Conservation (phyloP, 2,329 filamentous ascomycete genomes). For the Xylariaceae sp. region DNA sequence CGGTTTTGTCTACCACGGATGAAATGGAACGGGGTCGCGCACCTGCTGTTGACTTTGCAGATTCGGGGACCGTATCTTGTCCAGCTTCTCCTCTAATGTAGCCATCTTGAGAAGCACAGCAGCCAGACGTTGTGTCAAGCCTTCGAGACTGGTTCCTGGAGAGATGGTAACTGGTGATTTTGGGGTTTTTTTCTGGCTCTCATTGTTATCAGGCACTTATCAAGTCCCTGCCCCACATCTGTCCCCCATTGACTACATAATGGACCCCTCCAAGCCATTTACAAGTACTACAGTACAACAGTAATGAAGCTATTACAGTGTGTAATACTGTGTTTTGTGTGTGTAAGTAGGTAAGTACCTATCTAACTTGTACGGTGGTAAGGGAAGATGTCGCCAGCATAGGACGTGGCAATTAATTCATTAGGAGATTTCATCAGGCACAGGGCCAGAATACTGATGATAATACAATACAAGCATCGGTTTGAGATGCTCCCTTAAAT, state of each 20-base stretch:
- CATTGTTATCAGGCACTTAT: conserved; percentile 26
- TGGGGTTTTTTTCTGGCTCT: conserved; percentile 24
- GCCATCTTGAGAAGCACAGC: conserved; percentile 38
- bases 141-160: conserved; percentile 6
- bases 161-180: conserved; percentile 8
- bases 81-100: conserved; percentile 78
- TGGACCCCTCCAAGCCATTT: conserved; percentile 6
- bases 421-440: too few species aligned
- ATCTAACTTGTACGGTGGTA: too few species aligned
- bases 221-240: conserved; percentile 25
- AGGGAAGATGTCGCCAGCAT: too few species aligned
- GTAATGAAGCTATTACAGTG: too few species aligned
- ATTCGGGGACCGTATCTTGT: conserved; percentile 95
- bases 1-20: background rate
- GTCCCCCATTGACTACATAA: conserved; percentile 16
- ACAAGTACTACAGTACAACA: too few species aligned
- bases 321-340: too few species aligned
- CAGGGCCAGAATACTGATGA: too few species aligned
- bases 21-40: conserved; percentile 25
- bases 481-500: too few species aligned
- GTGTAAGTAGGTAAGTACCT: background rate
- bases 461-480: too few species aligned
- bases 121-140: conserved; percentile 12
- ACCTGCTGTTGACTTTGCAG: conserved; percentile 94
- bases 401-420: too few species aligned